Base-by-base conservation (phyloP, 768 basidiomycete species). In the Auricularia cornea region DNA sequence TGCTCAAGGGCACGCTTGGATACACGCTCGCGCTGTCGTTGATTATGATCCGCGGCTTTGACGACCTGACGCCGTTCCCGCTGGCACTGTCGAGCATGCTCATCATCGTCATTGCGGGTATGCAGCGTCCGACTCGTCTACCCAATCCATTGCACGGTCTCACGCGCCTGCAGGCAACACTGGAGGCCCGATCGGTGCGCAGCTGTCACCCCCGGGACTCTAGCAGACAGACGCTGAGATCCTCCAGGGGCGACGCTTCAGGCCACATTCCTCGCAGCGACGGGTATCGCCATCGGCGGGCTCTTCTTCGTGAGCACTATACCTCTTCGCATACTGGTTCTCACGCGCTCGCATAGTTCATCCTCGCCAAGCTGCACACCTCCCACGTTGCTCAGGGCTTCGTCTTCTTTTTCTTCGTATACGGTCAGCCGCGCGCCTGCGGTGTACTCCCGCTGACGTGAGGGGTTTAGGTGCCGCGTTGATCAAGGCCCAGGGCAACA, bases 351-450 rank as follows among this genome's bases (percentile, higher is more conserved):
- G 10, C 35, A 26, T 26, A 57, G 54, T 57, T n/a, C 54, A 70
- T 74, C 18, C 66, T 74, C 1, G 72, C 73, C 26, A 68, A 74
- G 32, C 65, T 75, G 16, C 64, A 59, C 20, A 52, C 52, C 59
- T 66, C 66, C 30, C 69, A 66, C 23, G 70, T 73, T 48, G 71
- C 71, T 1, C 73, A 74, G 57, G 73, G 67, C 20, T 67, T 75
- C 52, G 65, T 73, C 3, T 72, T 73, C 44, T 69, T 66, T 20
- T 26, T 69, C 31, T 59, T 73, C 33, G 66, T 75, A n/a, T 74
- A 72, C 56, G 20, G 64, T 38, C 54, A 60, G 54, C 54, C 10
- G 38, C 10, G 1, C 30, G 3, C 29, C n/a, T 14, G 35, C 35
- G 4, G 35, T 33, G 20, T 54, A 16, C 30, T 8, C 23, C 30